Conservation (phyloP, 1,284 basidiomycete genomes). For the Puccinia horiana region DNA sequence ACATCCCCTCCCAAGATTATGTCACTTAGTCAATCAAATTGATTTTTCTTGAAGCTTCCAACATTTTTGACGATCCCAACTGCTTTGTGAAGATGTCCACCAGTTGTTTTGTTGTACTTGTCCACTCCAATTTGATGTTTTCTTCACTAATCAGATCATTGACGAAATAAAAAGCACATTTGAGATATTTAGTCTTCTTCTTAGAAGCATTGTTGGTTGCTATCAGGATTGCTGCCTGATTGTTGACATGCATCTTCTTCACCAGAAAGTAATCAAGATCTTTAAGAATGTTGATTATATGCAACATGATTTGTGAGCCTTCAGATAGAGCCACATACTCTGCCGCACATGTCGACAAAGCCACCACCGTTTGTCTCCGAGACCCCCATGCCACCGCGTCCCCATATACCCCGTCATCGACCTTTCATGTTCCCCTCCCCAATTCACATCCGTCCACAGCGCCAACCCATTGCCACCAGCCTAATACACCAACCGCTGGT, state of each 20-base stretch:
- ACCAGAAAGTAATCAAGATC: neutral
- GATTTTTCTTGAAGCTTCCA: too few relatives aligned
- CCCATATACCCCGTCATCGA: neutral
- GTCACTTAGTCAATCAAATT: too few relatives aligned
- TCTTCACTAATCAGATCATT: neutral
- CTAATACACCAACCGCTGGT: neutral
- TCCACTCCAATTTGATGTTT: neutral
- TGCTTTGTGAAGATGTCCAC: neutral
- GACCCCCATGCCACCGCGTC: neutral
- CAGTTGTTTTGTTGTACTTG: neutral
- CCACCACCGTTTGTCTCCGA: neutral
- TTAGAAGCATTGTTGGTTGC: neutral
- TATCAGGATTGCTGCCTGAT: neutral
- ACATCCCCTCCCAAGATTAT: too few relatives aligned
- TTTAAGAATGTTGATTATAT: neutral
- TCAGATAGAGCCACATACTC: neutral
- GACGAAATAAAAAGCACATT: neutral
- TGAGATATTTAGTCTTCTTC: neutral
- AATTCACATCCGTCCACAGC: neutral
- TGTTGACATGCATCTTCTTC: neutral
- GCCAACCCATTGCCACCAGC: neutral
- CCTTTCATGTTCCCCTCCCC: conserved; percentile 4
- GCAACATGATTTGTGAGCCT: neutral
- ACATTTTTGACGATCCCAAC: neutral
- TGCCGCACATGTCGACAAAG: neutral